phyloP scores from a whole-genome alignment of 2,329 filamentous ascomycete genomes.

The Truncatella angustata region DNA sequence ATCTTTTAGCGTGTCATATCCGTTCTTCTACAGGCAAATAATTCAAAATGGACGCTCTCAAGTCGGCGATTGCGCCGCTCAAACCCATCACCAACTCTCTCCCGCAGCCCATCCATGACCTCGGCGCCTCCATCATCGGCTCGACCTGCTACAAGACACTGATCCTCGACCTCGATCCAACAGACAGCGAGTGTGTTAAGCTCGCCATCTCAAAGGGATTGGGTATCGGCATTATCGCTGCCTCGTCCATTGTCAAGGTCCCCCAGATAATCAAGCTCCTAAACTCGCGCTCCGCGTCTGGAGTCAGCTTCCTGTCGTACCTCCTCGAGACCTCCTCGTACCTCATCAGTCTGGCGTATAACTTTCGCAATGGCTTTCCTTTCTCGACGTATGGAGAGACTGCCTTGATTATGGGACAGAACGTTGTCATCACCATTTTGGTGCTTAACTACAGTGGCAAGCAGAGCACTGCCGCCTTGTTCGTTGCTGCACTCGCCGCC shows the following conservation, averaged over 20 bases:
- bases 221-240: slow-evolving; percentile 88
- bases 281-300: slow-evolving; percentile 73
- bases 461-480: slow-evolving; percentile 66
- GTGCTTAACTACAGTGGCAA: slow-evolving; percentile 81
- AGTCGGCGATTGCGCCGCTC: slow-evolving; percentile 59
- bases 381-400: slow-evolving; percentile 98
- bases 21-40: background rate
- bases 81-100: slow-evolving; percentile 70
- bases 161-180: slow-evolving; percentile 78
- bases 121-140: slow-evolving; percentile 78
- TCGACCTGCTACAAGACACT: slow-evolving; percentile 81
- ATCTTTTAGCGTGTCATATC: background rate
- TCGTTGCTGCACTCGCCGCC: slow-evolving; percentile 73
- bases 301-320: slow-evolving; percentile 87
- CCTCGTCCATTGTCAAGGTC: slow-evolving; percentile 90
- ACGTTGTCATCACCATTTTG: slow-evolving; percentile 82
- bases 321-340: slow-evolving; percentile 86
- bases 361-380: slow-evolving; percentile 84
- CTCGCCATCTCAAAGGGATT: slow-evolving; percentile 89
- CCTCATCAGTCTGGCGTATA: slow-evolving; percentile 89
- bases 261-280: slow-evolving; percentile 95
- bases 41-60: slow-evolving; percentile 58
- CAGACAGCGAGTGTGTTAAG: slow-evolving; percentile 77
- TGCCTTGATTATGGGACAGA: slow-evolving; percentile 86
- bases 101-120: slow-evolving; percentile 70